These are phyloP conservation scores for Omphalotus olearius DNA, from an alignment of 1,284 basidiomycete genomes.

Conservation along the genomic window DNA sequence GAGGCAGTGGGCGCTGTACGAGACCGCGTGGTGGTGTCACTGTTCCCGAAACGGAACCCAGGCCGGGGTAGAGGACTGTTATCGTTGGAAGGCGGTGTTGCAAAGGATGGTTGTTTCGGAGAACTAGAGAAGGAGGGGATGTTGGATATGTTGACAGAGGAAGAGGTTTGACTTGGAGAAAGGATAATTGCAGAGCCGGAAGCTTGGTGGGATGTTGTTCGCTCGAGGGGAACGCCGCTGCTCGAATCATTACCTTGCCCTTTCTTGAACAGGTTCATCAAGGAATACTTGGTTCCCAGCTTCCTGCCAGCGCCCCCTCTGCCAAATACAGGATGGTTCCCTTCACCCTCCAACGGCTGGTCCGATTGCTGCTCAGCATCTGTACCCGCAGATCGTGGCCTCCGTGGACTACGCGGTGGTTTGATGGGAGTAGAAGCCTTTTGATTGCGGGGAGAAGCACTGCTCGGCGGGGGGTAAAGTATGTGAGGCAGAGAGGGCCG, in stretches of 20 bases:
- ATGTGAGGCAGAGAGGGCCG: slow-evolving; percentile 44
- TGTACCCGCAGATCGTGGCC: slow-evolving; percentile 56
- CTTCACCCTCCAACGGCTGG: slow-evolving; percentile 21
- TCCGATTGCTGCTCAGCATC: slow-evolving; percentile 35
- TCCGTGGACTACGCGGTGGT: slow-evolving; percentile 30
- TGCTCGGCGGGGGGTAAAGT: slow-evolving; percentile 25
- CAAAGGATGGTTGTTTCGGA: slow-evolving; percentile 10
- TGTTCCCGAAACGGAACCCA: slow-evolving; percentile 28
- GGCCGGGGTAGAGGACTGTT: slow-evolving; percentile 21
- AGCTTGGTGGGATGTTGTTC: slow-evolving; percentile 17
- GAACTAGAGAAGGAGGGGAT: not conserved
- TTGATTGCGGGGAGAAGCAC: slow-evolving; percentile 12
- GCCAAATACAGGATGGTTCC: slow-evolving; percentile 23
- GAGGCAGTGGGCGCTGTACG: slow-evolving; percentile 17
- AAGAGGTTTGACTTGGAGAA: slow-evolving; percentile 17
- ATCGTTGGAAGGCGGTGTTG: slow-evolving; percentile 6
- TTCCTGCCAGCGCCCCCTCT: slow-evolving; percentile 29
- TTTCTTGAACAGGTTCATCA: slow-evolving; percentile 61
- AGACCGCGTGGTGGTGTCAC: slow-evolving; percentile 22
- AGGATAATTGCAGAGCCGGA: slow-evolving; percentile 14
- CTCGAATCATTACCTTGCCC: slow-evolving; percentile 31
- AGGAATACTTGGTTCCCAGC: slow-evolving; percentile 49
- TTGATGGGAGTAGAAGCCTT: slow-evolving; percentile 14
- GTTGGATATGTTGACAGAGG: slow-evolving; percentile 3
- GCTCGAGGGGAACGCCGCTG: slow-evolving; percentile 18